Evolutionary conservation across 305 asterid species (phyloP), one percentile per base, ranked within the genome.

Genomic region (Solanum chacoense): DNA sequence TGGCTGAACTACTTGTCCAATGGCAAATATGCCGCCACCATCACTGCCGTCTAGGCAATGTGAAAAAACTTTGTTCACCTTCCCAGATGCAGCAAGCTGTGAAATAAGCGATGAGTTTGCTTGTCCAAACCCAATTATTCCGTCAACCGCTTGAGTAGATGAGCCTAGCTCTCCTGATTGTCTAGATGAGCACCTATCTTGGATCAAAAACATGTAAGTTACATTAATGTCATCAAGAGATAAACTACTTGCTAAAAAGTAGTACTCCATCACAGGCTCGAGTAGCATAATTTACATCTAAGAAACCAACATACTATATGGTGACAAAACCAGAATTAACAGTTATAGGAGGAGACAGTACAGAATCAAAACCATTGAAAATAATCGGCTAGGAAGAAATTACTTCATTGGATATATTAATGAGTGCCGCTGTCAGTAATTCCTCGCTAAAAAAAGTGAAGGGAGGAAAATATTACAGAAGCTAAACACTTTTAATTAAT

Each of bases 1-100:
- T 69, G 99, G 99, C 90, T 95, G 93, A 90, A 93, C 96, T 50
- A 98, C 95, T 93, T 98, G 94, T 90, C 99, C 99, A 87, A 98
- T 92, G 71, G 99, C 96, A 88, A 98, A 98, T 84, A 98, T 98
- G 59, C 99, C 99, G 88, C 99, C 99, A 88, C 99, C 99, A 86
- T 92, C 90, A 35, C 45, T 89, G 69, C 98, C 94, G 88, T 96
- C 99, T 95, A 97, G 93, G 93, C 99, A 97, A 92, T 97, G 99
- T 22, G 99, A 94, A 90, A 97, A 96, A 16, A 95, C 85, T 89
- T 92, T 98, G 89, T 93, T 95, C 90, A 93, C 97, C 95, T 96
- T 95, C 88, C 95, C 94, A 26, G 97, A 81, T 8, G 89, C 89
- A 76, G 99, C 98, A 88, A 98, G 98, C 93, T 98, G 99, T 20